Evolutionary conservation across 2,329 filamentous ascomycete species (phyloP).

Genomic region (Colletotrichum abscissum): DNA sequence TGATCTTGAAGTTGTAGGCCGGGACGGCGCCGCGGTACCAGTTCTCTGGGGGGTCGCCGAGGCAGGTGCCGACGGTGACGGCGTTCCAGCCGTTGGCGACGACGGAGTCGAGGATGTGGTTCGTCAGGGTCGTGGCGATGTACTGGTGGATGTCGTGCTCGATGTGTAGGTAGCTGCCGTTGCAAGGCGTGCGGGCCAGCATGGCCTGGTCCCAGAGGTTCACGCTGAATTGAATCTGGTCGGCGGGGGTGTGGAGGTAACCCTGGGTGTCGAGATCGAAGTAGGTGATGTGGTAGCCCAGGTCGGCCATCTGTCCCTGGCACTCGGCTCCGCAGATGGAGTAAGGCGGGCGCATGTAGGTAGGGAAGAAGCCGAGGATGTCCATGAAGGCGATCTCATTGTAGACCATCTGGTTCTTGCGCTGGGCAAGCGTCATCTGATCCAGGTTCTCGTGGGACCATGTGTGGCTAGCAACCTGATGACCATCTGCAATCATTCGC

Average conservation of each 20-base stretch:
- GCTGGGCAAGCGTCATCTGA: slow-evolving; percentile 45
- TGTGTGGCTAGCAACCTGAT: slow-evolving; percentile 61
- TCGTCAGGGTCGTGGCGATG: slow-evolving; percentile 56
- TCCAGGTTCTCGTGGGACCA: slow-evolving; percentile 57
- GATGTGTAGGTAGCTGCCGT: slow-evolving; percentile 39
- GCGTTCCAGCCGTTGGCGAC: slow-evolving; percentile 42
- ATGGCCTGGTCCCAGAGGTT: slow-evolving; percentile 48
- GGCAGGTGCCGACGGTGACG: slow-evolving; percentile 59
- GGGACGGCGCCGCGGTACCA: slow-evolving; percentile 53
- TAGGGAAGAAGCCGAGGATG: slow-evolving; percentile 57
- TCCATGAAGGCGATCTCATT: slow-evolving; percentile 58
- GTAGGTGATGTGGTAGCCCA: slow-evolving; percentile 30
- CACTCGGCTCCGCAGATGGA: slow-evolving; percentile 38
- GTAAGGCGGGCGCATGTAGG: slow-evolving; percentile 53
- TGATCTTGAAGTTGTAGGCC: slow-evolving; percentile 39
- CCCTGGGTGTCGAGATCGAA: slow-evolving; percentile 44
- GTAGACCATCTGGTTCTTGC: slow-evolving; percentile 53
- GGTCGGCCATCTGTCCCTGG: slow-evolving; percentile 27
- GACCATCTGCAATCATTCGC: slow-evolving; percentile 56
- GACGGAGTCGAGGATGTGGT: slow-evolving; percentile 37
- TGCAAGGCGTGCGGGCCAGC: slow-evolving; percentile 42
- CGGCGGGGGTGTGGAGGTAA: slow-evolving; percentile 34
- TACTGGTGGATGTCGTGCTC: slow-evolving; percentile 58
- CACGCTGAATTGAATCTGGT: slow-evolving; percentile 44
- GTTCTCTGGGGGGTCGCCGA: slow-evolving; percentile 55